Conservation (phyloP, 495 filamentous ascomycete species). For the Talaromyces liani region DNA sequence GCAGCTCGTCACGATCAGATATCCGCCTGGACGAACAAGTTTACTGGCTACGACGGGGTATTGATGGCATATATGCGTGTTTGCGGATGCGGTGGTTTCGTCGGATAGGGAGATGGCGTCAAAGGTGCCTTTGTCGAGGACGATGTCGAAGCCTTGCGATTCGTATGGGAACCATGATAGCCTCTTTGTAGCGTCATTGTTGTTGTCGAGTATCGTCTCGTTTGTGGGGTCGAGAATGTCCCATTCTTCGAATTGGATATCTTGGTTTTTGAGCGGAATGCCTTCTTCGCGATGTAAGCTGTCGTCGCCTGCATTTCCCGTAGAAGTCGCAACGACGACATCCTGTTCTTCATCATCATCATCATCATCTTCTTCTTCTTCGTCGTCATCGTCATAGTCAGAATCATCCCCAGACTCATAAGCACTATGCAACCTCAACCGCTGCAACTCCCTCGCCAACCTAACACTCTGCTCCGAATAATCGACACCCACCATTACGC, state of each 20-base stretch:
- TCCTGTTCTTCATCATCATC: constrained; percentile 17
- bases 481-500: constrained; percentile 76
- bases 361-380: constrained; percentile 14
- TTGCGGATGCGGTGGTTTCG: constrained; percentile 26
- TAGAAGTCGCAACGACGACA: not conserved
- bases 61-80: constrained; percentile 58
- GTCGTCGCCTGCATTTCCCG: not conserved
- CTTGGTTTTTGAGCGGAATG: constrained; percentile 8
- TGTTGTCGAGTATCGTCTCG: constrained; percentile 25
- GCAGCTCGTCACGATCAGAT: constrained; percentile 84
- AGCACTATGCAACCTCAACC: constrained; percentile 29
- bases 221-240: constrained; percentile 55
- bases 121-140: constrained; percentile 95
- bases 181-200: constrained; percentile 20
- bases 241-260: constrained; percentile 61
- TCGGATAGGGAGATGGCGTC: constrained; percentile 77
- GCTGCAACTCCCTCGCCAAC: constrained; percentile 52
- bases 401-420: constrained; percentile 27
- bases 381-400: constrained; percentile 16
- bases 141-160: constrained; percentile 64
- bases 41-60: constrained; percentile 60
- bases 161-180: constrained; percentile 25
- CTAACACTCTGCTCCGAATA: constrained; percentile 68
- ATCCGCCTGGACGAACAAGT: constrained; percentile 61
- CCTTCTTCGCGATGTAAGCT: not conserved